phyloP scores from a whole-genome alignment of 306 rosid genomes.

The Gleditsia sinensis region DNA sequence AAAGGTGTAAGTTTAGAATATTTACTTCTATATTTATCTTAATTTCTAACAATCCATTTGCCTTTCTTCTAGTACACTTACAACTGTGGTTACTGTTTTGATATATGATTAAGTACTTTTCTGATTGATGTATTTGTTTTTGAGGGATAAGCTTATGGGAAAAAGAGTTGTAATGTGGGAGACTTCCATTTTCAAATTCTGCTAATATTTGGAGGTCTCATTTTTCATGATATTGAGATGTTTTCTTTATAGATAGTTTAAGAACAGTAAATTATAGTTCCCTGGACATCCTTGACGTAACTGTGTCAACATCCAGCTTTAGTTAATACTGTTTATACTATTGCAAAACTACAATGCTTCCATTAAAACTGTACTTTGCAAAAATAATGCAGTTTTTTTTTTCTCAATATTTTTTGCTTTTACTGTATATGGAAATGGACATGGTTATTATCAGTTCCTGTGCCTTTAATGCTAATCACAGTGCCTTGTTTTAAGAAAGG shows the following conservation, averaged over 20 bases:
- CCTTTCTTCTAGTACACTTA: background rate
- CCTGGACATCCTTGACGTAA: background rate
- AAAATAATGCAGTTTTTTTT: background rate
- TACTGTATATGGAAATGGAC: background rate
- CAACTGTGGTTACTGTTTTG: background rate
- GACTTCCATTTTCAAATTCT: background rate
- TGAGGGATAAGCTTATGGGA: background rate
- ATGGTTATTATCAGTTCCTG: background rate
- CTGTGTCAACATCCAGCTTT: slow-evolving; percentile 1
- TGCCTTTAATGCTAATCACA: slow-evolving; percentile 7
- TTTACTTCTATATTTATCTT: background rate
- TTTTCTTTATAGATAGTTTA: background rate
- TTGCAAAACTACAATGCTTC: background rate
- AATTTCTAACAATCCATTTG: background rate
- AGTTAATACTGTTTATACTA: background rate
- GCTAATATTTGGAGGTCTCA: background rate
- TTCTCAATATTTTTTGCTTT: background rate
- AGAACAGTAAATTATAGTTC: background rate
- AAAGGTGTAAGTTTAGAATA: slow-evolving; percentile 50
- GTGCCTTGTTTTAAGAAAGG: background rate
- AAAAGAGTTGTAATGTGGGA: background rate
- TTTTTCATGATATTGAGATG: background rate
- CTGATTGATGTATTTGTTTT: background rate
- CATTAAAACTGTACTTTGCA: background rate
- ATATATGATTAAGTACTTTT: background rate